Conservation (phyloP, 768 basidiomycete genomes). For the Neoboletus magnificus region DNA sequence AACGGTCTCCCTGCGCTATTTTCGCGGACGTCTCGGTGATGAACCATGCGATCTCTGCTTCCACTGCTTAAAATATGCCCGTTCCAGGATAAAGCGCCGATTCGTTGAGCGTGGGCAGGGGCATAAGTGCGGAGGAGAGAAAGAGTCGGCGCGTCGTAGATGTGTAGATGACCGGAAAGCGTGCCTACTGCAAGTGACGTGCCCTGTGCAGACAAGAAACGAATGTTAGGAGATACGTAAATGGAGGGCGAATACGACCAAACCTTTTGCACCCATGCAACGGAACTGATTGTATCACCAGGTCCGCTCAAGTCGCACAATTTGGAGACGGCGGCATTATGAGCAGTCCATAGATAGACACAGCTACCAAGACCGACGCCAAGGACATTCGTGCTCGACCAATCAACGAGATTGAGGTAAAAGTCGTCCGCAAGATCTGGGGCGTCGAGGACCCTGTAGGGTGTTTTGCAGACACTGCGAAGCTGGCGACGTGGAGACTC, state of each 20-base stretch:
- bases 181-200: conserved; percentile 92
- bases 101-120: conserved; percentile 81
- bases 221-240: not conserved
- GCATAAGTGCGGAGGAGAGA: conserved; percentile 77
- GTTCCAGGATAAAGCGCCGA: conserved; percentile 96
- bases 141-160: conserved; percentile 86
- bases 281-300: conserved; percentile 76
- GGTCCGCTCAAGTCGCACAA: conserved; percentile 73
- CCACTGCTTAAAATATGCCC: conserved; percentile 83
- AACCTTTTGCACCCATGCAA: conserved; percentile 88
- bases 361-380: conserved; percentile 90
- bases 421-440: conserved; percentile 98
- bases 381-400: conserved; percentile 93
- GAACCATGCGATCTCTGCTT: conserved; percentile 85
- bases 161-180: conserved; percentile 81
- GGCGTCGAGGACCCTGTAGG: conserved; percentile 95
- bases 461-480: conserved; percentile 87
- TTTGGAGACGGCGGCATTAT: conserved; percentile 88
- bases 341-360: conserved; percentile 97
- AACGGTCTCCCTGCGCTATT: conserved; percentile 55
- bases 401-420: conserved; percentile 96
- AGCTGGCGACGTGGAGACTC: conserved; percentile 80
- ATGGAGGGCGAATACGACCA: not conserved
- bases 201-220: conserved; percentile 43
- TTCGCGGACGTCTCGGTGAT: conserved; percentile 90